These are phyloP conservation scores for Cyberlindnera mycetangii DNA, from an alignment of 805 yeast species.

Conservation along the genomic window DNA sequence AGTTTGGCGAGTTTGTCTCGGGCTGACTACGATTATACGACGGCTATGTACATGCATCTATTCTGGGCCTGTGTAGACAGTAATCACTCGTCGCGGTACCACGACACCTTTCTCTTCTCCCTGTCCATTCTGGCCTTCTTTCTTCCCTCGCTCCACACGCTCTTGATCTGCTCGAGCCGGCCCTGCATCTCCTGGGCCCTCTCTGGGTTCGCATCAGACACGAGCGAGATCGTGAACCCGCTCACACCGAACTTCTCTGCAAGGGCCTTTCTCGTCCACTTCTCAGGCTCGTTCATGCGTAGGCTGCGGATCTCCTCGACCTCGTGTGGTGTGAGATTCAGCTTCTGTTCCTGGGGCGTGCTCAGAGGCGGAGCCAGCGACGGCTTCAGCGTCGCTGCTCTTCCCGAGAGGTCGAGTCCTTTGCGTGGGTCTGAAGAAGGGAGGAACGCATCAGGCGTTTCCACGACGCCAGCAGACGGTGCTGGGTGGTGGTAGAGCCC, in stretches of 20 bases:
- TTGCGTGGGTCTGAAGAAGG: conserved; percentile 61
- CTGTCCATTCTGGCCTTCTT: conserved; percentile 52
- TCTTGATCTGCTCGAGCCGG: conserved; percentile 44
- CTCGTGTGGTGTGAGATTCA: conserved; percentile 56
- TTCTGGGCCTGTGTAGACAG: background rate
- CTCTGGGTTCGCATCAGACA: conserved; percentile 42
- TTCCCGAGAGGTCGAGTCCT: conserved; percentile 31
- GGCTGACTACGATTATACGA: conserved; percentile 2
- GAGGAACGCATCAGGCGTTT: conserved; percentile 67
- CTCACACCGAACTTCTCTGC: conserved; percentile 58
- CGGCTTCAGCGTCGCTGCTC: conserved; percentile 9
- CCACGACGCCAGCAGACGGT: conserved; percentile 54
- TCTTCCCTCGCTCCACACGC: conserved; percentile 48
- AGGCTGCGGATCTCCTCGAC: conserved; percentile 54
- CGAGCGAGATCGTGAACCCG: conserved; percentile 50
- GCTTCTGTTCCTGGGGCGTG: conserved; percentile 38
- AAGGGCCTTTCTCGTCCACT: conserved; percentile 60
- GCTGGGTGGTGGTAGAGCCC: conserved; percentile 64
- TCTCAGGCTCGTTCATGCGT: conserved; percentile 55
- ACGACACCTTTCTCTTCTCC: conserved; percentile 52
- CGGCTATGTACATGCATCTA: conserved; percentile 14
- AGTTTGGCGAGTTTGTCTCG: conserved; percentile 28
- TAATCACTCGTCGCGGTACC: conserved; percentile 47
- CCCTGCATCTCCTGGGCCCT: conserved; percentile 43
- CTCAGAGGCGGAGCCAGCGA: conserved; percentile 38